A percentile compares a stretch with the other conserved stretches of the same genome.
phyloP scores from a whole-genome alignment of 306 rosid species.

The Pterocarpus santalinus region DNA sequence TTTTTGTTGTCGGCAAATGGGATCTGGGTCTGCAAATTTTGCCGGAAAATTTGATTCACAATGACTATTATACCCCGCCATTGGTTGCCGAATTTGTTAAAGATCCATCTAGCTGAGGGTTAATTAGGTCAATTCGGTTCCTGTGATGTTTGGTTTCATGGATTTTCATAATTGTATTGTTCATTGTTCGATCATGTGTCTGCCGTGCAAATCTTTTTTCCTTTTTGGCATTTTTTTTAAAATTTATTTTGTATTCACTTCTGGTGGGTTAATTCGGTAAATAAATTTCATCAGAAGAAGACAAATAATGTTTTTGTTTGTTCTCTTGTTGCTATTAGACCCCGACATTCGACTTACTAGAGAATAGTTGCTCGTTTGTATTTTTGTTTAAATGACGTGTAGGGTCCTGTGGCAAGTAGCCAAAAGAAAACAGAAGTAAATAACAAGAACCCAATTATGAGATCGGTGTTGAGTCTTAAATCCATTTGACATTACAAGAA shows the following conservation, averaged over 20 bases:
- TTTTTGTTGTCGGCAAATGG: conserved; percentile 55
- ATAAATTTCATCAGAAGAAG: conserved; percentile 28
- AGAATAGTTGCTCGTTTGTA: conserved; percentile 43
- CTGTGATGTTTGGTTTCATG: conserved; percentile 5
- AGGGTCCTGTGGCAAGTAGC: conserved; percentile 9
- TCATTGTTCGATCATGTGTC: conserved; percentile 43
- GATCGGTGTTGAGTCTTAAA: conserved; percentile 44
- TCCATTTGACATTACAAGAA: conserved; percentile 38
- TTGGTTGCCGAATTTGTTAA: neutral
- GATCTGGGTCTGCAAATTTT: conserved; percentile 41
- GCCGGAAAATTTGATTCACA: conserved; percentile 43
- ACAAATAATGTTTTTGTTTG: conserved; percentile 49
- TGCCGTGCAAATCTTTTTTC: conserved; percentile 38
- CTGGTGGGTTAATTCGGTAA: conserved; percentile 3
- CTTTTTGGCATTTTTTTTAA: neutral
- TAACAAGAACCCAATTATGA: conserved; percentile 45
- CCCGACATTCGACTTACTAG: conserved; percentile 47
- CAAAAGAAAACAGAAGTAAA: conserved; percentile 51
- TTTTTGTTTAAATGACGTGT: conserved; percentile 37
- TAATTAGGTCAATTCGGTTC: conserved; percentile 54
- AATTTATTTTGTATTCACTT: neutral
- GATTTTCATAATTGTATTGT: conserved; percentile 41
- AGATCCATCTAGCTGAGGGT: conserved; percentile 32
- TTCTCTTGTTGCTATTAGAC: conserved; percentile 40
- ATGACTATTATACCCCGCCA: conserved; percentile 43